Conservation (phyloP, 2,329 filamentous ascomycete genomes). For the Lasiodiplodia sp. region DNA sequence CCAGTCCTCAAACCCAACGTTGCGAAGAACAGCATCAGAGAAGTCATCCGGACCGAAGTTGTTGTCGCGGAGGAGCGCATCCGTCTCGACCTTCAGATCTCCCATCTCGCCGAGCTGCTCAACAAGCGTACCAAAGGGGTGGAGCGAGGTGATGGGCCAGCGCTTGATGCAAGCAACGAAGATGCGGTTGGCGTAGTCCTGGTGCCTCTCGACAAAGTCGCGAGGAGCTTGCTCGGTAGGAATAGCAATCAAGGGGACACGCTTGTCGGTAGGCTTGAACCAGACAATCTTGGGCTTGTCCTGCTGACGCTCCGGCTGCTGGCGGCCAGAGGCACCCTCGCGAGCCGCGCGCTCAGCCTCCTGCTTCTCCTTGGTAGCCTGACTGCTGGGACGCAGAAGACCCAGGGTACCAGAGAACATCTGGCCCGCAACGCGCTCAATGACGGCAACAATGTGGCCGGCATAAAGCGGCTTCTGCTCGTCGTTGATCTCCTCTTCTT, state of each 20-base stretch:
- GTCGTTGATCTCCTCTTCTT: conserved; percentile 98
- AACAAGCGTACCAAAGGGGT: conserved; percentile 96
- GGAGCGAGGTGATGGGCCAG: conserved; percentile 99
- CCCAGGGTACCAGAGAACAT: conserved; percentile 99
- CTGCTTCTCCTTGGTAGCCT: conserved; percentile 99
- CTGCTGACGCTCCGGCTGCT: conserved; percentile 82
- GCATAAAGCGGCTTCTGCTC: conserved; percentile 98
- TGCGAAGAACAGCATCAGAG: conserved; percentile 93
- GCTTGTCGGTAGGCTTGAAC: conserved; percentile 99
- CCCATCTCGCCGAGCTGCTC: conserved; percentile 98
- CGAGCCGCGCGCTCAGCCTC: conserved; percentile 93
- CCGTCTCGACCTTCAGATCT: conserved; percentile 95
- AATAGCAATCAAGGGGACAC: conserved; percentile 96
- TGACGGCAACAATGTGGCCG: conserved; percentile 94
- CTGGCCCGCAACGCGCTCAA: conserved; percentile 95
- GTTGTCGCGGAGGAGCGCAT: conserved; percentile 95
- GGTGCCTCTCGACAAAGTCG: conserved; percentile 98
- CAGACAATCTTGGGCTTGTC: conserved; percentile 99
- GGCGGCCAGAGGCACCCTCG: conserved; percentile 76
- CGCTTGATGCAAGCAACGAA: conserved; percentile 99
- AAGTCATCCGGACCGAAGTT: conserved; percentile 99
- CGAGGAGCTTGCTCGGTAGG: conserved; percentile 96
- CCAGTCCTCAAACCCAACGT: conserved; percentile 92
- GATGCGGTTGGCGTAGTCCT: conserved; percentile 96
- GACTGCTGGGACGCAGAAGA: conserved; percentile 91